Percentiles rank a stretch among this genome's conserved stretches.
These are phyloP conservation scores for Sphagnum contortum DNA, from an alignment of 225 moss, liverwort and hornwort genomes.

Conservation along the genomic window DNA sequence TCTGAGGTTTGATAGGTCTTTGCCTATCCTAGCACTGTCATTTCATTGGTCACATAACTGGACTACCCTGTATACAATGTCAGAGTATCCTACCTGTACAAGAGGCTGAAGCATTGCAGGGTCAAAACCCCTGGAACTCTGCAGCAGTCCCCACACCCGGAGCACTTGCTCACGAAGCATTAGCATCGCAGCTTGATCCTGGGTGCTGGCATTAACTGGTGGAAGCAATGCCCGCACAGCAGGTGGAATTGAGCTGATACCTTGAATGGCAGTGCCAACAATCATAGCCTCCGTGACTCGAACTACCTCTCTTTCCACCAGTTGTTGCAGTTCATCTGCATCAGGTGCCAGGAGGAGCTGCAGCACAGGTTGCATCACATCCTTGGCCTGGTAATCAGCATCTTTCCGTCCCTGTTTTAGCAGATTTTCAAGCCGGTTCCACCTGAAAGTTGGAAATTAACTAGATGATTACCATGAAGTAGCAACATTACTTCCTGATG, in stretches of 20 bases:
- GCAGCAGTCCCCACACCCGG: constrained; percentile 70
- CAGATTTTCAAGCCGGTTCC: constrained; percentile 92
- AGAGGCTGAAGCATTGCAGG: constrained; percentile 82
- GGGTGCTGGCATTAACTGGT: constrained; percentile 34
- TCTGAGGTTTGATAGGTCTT: too few relatives aligned
- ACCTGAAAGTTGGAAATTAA: constrained; percentile 25
- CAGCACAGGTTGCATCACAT: constrained; percentile 85
- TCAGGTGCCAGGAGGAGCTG: constrained; percentile 70
- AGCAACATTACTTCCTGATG: too few relatives aligned
- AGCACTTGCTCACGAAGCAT: constrained; percentile 77
- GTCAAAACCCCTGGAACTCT: constrained; percentile 73
- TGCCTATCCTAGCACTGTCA: too few relatives aligned
- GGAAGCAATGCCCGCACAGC: constrained; percentile 51
- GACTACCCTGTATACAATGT: too few relatives aligned
- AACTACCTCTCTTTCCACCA: constrained; percentile 80
- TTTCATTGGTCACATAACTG: too few relatives aligned
- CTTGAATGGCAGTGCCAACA: constrained; percentile 67
- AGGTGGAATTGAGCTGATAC: constrained; percentile 55
- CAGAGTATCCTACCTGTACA: constrained; percentile 42
- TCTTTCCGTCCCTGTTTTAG: constrained; percentile 85
- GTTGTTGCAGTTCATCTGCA: constrained; percentile 62
- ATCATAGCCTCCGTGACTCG: constrained; percentile 78
- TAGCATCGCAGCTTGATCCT: constrained; percentile 65
- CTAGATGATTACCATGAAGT: too few relatives aligned
- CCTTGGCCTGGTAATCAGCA: constrained; percentile 72